Conservation (phyloP, 306 rosid species). For the Vigna hirtella region DNA sequence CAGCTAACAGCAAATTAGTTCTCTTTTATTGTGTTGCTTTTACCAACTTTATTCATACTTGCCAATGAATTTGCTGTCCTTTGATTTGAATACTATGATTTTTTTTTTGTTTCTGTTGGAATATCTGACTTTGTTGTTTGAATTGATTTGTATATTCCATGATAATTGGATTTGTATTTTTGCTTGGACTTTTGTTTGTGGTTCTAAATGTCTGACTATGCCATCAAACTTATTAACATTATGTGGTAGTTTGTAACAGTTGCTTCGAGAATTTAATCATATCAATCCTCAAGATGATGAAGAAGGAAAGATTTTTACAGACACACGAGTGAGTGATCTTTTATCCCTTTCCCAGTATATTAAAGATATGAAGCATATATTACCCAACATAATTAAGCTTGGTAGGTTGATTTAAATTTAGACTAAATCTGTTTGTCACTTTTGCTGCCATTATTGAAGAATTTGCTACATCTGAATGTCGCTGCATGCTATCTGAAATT, state of each 20-base stretch:
- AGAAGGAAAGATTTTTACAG: slow-evolving; percentile 78
- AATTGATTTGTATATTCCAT: slow-evolving; percentile 11
- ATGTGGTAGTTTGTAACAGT: slow-evolving; percentile 60
- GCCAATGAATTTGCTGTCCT: too few species aligned
- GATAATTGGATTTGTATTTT: background rate
- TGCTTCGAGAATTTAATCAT: slow-evolving; percentile 97
- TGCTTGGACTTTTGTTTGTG: slow-evolving; percentile 10
- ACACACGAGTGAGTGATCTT: slow-evolving; percentile 76
- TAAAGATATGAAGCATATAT: slow-evolving; percentile 9
- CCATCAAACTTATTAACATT: slow-evolving; percentile 45
- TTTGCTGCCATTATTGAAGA: slow-evolving; percentile 57
- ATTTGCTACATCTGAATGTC: slow-evolving; percentile 83
- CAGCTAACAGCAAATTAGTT: too few species aligned
- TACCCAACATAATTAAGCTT: slow-evolving; percentile 3
- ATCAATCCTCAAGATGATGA: slow-evolving; percentile 98
- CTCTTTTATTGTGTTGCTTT: too few species aligned
- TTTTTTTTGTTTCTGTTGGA: slow-evolving; percentile 24
- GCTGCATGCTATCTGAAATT: slow-evolving; percentile 86
- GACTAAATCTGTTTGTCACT: slow-evolving; percentile 45
- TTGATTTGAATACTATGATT: background rate
- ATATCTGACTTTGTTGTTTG: slow-evolving; percentile 31
- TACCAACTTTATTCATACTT: too few species aligned
- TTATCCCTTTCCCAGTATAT: slow-evolving; percentile 10
- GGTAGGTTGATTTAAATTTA: slow-evolving; percentile 15
- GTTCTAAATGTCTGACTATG: background rate